Conservation (phyloP, 768 basidiomycete species). For the Ramaria sp. region DNA sequence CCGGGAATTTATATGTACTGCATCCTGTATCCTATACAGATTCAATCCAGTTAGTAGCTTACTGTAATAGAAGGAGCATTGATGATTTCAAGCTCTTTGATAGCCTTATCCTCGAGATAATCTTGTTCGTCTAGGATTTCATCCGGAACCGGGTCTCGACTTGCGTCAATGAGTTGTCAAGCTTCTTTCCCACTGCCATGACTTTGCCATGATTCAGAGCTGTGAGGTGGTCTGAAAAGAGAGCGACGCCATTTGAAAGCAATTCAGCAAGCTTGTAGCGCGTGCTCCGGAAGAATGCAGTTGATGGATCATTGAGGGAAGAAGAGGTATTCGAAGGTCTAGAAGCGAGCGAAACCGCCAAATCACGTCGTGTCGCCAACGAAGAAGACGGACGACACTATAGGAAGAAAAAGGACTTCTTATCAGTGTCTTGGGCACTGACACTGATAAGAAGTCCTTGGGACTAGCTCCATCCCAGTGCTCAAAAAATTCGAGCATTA, state of each 20-base stretch:
- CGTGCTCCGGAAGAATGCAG: conserved; percentile 53
- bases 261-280: conserved; percentile 71
- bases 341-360: conserved; percentile 35
- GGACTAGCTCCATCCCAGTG: too few species aligned
- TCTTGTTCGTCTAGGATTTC: conserved; percentile 87
- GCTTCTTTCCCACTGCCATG: conserved; percentile 54
- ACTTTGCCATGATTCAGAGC: conserved; percentile 63
- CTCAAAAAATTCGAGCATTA: too few species aligned
- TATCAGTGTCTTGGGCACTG: too few species aligned
- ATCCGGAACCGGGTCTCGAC: conserved; percentile 72
- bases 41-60: too few species aligned
- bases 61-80: too few species aligned
- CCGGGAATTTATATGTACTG: too few species aligned
- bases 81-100: too few species aligned
- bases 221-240: conserved; percentile 56
- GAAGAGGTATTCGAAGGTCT: conserved; percentile 47
- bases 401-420: too few species aligned
- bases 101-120: conserved; percentile 66
- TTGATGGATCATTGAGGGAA: conserved; percentile 24
- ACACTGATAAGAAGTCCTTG: too few species aligned
- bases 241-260: conserved; percentile 71
- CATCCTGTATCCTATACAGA: too few species aligned
- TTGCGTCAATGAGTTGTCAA: conserved; percentile 82
- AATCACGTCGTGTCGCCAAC: conserved; percentile 23
- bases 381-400: conserved; percentile 15